A percentile compares a stretch with the other conserved stretches of the same genome.
Evolutionary conservation across 75 land plant genomes (phyloP).

Genomic region (Pinus albicaulis): DNA sequence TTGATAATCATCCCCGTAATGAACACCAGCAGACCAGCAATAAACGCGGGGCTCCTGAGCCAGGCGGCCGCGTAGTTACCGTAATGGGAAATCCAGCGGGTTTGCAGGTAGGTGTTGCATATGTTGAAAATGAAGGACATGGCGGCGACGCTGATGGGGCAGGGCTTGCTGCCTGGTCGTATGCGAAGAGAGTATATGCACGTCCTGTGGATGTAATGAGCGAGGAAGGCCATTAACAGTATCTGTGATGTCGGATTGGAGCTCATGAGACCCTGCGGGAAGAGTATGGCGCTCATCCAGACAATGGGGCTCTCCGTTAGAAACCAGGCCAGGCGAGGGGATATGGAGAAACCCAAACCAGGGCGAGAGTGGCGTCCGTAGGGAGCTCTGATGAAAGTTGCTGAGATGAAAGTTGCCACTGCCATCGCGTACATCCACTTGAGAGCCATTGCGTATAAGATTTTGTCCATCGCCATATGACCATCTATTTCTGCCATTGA

Average conservation of each 20-base stretch:
- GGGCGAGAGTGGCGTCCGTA: conserved; percentile 74
- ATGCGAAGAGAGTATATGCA: conserved; percentile 63
- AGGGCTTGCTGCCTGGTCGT: background rate
- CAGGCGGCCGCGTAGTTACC: conserved; percentile 31
- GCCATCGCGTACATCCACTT: conserved; percentile 18
- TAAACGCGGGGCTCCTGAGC: conserved; percentile 40
- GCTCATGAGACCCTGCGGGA: conserved; percentile 30
- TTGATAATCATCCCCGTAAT: conserved; percentile 63
- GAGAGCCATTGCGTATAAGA: conserved; percentile 15
- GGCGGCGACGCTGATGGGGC: conserved; percentile 45
- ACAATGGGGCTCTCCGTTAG: conserved; percentile 88
- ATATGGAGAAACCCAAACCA: conserved; percentile 65
- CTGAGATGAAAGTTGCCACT: conserved; percentile 26
- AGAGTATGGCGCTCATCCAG: conserved; percentile 45
- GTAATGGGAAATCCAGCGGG: conserved; percentile 69
- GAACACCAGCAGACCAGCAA: conserved; percentile 48
- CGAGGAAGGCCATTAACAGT: conserved; percentile 37
- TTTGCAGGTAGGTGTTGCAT: conserved; percentile 65
- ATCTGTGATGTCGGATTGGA: conserved; percentile 26
- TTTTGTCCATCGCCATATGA: conserved; percentile 8
- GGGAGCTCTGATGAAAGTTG: conserved; percentile 55
- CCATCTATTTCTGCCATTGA: background rate
- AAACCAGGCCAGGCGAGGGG: conserved; percentile 68
- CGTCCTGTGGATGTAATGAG: conserved; percentile 66
- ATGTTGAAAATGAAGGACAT: conserved; percentile 67